phyloP scores from a whole-genome alignment of 805 yeast genomes.

The Wickerhamomyces sydowiorum region DNA sequence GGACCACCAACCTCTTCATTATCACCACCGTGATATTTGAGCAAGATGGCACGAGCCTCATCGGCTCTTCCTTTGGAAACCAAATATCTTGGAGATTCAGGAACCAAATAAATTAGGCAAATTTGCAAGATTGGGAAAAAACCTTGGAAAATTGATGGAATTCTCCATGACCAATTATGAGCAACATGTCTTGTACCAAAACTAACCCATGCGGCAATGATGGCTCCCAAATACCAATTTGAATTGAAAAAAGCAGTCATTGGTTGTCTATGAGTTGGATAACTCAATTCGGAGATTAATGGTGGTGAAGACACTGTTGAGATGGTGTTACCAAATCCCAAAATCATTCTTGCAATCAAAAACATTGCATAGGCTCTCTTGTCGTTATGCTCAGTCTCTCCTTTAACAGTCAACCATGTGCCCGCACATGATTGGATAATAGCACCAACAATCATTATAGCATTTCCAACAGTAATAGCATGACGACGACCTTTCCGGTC shows the following conservation, averaged over 20 bases:
- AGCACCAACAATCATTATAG: constrained; percentile 11
- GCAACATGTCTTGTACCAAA: constrained; percentile 34
- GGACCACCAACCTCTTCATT: constrained; percentile 18
- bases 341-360: constrained; percentile 29
- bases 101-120: constrained; percentile 31
- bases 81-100: constrained; percentile 45
- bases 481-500: constrained; percentile 36
- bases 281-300: constrained; percentile 42
- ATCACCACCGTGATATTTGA: constrained; percentile 33
- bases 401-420: constrained; percentile 15
- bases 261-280: constrained; percentile 36
- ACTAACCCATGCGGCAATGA: constrained; percentile 46
- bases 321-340: constrained; percentile 40
- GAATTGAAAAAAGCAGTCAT: constrained; percentile 40
- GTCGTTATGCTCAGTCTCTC: neutral
- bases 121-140: constrained; percentile 38
- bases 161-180: constrained; percentile 42
- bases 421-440: constrained; percentile 13
- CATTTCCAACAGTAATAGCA: constrained; percentile 9
- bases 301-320: constrained; percentile 38
- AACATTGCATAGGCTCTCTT: constrained; percentile 9
- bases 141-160: constrained; percentile 49
- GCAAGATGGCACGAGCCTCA: constrained; percentile 37
- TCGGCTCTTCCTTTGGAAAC: constrained; percentile 35
- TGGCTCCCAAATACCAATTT: constrained; percentile 49